Evolutionary conservation across 345 rosid species (phyloP).

Genomic region (Dovyalis caffra): DNA sequence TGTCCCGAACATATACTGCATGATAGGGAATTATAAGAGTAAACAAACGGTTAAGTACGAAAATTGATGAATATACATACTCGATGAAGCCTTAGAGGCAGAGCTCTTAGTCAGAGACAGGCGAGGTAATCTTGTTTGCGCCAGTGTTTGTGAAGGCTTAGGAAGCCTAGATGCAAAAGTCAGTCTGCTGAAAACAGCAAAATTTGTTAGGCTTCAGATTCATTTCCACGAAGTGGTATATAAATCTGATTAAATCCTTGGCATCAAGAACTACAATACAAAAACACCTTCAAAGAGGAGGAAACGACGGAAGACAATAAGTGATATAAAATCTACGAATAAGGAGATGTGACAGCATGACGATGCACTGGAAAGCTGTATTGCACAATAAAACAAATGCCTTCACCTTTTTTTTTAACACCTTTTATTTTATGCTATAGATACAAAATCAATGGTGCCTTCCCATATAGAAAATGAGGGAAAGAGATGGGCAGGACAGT

Average conservation of each 20-base stretch:
- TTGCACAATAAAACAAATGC: not conserved
- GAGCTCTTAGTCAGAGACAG: slow-evolving; percentile 49
- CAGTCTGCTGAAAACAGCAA: slow-evolving; percentile 25
- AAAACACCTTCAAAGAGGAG: not conserved
- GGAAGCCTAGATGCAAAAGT: slow-evolving; percentile 51
- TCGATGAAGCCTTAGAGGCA: slow-evolving; percentile 44
- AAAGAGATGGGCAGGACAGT: not conserved
- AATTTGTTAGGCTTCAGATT: slow-evolving; percentile 1
- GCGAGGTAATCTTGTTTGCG: slow-evolving; percentile 47
- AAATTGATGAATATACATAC: slow-evolving; percentile 36
- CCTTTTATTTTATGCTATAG: not conserved
- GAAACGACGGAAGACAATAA: not conserved
- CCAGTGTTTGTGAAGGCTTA: slow-evolving; percentile 46
- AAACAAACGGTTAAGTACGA: not conserved
- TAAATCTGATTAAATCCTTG: not conserved
- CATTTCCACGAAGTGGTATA: not conserved
- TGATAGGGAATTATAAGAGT: not conserved
- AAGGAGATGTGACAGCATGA: not conserved
- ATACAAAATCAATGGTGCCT: not conserved
- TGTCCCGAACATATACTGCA: not conserved
- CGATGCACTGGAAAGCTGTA: not conserved
- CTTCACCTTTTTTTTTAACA: not conserved
- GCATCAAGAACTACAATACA: too few relatives aligned
- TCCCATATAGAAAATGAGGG: not conserved
- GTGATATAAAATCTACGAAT: not conserved